Evolutionary conservation across 2,329 filamentous ascomycete species (phyloP), one percentile per base, ranked within the genome.

Genomic region (Bipolaris victoriae): DNA sequence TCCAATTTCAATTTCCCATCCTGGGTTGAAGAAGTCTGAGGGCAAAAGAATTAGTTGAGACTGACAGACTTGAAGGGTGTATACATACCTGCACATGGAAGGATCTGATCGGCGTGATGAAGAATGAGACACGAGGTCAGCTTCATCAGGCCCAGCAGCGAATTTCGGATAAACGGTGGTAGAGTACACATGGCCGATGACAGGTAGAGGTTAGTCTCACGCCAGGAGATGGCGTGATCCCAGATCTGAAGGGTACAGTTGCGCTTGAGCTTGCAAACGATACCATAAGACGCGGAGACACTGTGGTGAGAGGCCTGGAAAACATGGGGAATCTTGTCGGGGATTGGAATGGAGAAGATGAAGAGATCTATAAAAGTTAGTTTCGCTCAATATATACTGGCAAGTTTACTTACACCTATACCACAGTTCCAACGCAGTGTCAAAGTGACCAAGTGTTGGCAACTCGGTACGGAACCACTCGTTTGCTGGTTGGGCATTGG

Each of bases 251-350:
- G 79, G 0, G 83, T 86, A 55, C 83, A 85, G 55, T 82, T 81
- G 24, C 83, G 80, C 72, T 85, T 85, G 62, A 87, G 77, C 72
- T 87, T 87, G 71, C 85, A 85, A 9, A 87, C 81, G 57, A 87
- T 83, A 33, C 85, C 85, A 56, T 87, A 87, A 0, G 85, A 82
- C 5, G 83, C 84, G 52, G 83, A 84, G 40, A 86, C 84, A 57
- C 83, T 84, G 72, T 88, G 85, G 64, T 88, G 85, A 2, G 85
- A 86, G 29, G 84, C 84, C 69, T 88, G 85, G 69, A 87, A 87
- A 3, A 87, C 83, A n/a, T 79, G 79, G 0, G 85, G 85, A 24
- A 84, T 80, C 57, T 82, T 79, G 44, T 84, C 82, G 0, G 83
- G 83, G 5, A 85, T 81, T 1, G 81, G 82, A 20, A 86, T 82